Evolutionary conservation across 805 yeast species (phyloP), one percentile per base, ranked within the genome.

Genomic region (Zygosaccharomyces pseudorouxii): DNA sequence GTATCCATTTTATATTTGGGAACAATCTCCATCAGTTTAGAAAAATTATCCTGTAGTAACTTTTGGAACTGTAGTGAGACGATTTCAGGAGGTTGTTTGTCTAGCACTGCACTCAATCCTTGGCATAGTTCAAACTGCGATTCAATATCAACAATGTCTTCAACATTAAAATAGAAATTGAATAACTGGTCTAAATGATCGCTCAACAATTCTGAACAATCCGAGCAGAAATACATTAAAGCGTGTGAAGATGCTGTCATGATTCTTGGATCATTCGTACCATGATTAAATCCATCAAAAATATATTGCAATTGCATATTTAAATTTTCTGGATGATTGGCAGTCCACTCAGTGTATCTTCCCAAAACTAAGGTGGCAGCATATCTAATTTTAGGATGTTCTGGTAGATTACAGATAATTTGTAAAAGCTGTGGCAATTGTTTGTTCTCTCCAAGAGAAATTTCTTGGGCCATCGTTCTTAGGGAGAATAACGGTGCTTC

Each of bases 331-430:
- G 95, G 89, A 67, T 93, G 95, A 55, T 80, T 77, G 3, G 89
- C 73, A 0, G 98, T 88, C 97, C 99, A 93, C 69, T 86, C 89
- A 1, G 98, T 87, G 66, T 93, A 93, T 58, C 99, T 76, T n/a
- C 99, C 98, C 36, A 93, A 71, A 1, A 93, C 96, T 60, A 93
- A 74, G 0, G 96, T 89, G 1, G 96, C 89, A 5, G 98, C 95
- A 62, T 92, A 93, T 64, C 96, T 77, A 45, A 93, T 80, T 62
- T 88, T 87, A 18, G 85, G 82, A 60, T 88, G 89, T 55, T 87
- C 92, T 0, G 97, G 96, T 47, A 88, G 71, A 67, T 39, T 78
- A 75, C 95, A 87, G 79, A 54, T 36, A 16, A 65, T 54, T 36
- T 57, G 53, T 22, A 70, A 53, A 10, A 90, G 81, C 49, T 80